Evolutionary conservation across 2,329 filamentous ascomycete species (phyloP), one percentile per base, ranked within the genome.

Genomic region (Diaporthe helianthi): DNA sequence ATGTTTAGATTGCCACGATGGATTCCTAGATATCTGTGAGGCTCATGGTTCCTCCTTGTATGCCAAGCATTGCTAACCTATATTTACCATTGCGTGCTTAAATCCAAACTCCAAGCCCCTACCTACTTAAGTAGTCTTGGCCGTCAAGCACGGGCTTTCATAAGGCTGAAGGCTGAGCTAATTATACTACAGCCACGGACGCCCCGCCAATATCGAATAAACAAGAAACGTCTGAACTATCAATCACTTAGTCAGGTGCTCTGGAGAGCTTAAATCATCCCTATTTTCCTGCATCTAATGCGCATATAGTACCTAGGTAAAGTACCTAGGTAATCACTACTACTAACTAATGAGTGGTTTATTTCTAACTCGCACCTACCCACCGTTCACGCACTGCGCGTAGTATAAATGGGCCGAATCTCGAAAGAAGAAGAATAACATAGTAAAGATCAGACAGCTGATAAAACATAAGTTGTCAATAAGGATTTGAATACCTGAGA

Each of bases 1-100:
- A 60, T n/a, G 6, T 46, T 2, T 13, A 46, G 4, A 38, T 26
- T 33, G n/a, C n/a, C 13, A 13, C 12, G 22, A n/a, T 10, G 24
- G 19, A 9, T 44, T 24, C 3, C 3, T 46, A 15, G 19, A 46
- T 31, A 44, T 36, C 22, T 5, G 24, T 38, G 12, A 46, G n/a
- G 54, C 36, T 15, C 29, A n/a, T 9, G 19, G 19, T 46, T 6
- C 54, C 38, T 29, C 38, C 38, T n/a, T 46, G 36, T 46, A 46
- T 31, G 54, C 54, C 54, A 60, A 60, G 38, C 54, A 60, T 60
- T 60, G 17, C 24, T 46, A 24, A 44, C 54, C 54, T 60, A 46
- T 60, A 31, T 31, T 60, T 60, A 46, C 36, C 17, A 38, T 41
- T 17, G 33, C 24, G 54, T n/a, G 7, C 36, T 58, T 41, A 44